Conservation (phyloP, 176 grass and related monocot genomes). For the Pontederia paniculata region DNA sequence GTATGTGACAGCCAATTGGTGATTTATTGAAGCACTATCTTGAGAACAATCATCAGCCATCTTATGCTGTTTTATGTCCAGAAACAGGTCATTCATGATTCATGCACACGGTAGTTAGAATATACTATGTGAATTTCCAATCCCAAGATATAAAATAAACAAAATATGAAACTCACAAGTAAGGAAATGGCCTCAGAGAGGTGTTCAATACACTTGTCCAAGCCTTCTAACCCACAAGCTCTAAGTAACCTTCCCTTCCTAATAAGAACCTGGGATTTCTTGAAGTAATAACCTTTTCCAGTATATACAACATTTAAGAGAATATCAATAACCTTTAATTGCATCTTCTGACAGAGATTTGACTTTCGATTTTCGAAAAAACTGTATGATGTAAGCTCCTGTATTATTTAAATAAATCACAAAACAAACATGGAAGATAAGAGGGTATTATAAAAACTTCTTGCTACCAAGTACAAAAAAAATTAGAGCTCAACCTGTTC, state of each 20-base stretch:
- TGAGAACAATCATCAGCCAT: slow-evolving; percentile 22
- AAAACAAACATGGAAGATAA: neutral
- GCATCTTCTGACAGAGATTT: slow-evolving; percentile 46
- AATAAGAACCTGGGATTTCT: slow-evolving; percentile 62
- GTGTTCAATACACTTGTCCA: slow-evolving; percentile 42
- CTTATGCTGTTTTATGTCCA: neutral
- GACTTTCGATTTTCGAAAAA: slow-evolving; percentile 31
- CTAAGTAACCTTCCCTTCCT: slow-evolving; percentile 49
- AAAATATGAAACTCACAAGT: slow-evolving; percentile 44
- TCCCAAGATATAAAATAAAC: neutral
- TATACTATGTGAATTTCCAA: neutral
- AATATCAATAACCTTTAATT: slow-evolving; percentile 50
- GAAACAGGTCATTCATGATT: slow-evolving; percentile 24
- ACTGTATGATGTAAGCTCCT: slow-evolving; percentile 61
- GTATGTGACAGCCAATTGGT: slow-evolving; percentile 58
- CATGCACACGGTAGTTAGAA: neutral
- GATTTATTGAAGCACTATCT: slow-evolving; percentile 13
- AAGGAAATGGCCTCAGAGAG: slow-evolving; percentile 74
- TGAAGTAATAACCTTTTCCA: slow-evolving; percentile 38
- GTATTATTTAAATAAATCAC: slow-evolving; percentile 14
- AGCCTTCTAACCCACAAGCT: slow-evolving; percentile 38
- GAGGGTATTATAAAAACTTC: slow-evolving; percentile 10
- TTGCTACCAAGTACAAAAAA: slow-evolving; percentile 11
- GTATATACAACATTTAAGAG: slow-evolving; percentile 62
- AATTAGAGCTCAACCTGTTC: slow-evolving; percentile 46